Base-by-base conservation (phyloP, 2,329 filamentous ascomycete species). In the Escovopsis sp. region DNA sequence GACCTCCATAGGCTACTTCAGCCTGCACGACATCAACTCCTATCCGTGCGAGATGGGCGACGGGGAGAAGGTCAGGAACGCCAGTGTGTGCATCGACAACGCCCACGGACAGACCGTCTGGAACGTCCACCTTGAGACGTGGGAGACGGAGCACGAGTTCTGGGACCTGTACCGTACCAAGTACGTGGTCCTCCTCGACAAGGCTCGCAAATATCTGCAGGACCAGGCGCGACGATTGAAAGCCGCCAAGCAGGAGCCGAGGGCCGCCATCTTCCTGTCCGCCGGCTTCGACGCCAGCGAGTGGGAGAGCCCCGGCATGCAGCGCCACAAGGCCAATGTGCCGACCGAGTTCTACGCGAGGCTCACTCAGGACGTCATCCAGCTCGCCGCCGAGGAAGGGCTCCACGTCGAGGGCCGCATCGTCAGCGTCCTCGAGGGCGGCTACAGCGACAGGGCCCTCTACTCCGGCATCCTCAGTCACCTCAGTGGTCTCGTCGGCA, bases 201-300 rank as follows among this genome's bases (percentile, higher is more conserved):
- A 94, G 61, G 75, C 85, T 4, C 75, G 83, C 5, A 64, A 61
- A 3, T 96, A 85, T 47, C 63, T 96, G n/a, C 71, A 68, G 35
- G 62, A 63, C 12, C 84, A 94, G 46, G 77, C 83, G 0, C 66
- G 76, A 30, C 72, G 72, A 21, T 58, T 90, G 21, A 65, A 62
- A 9, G 60, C 64, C 14, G 61, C 68, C 34, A 70, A 72, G 27
- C 68, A 76, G 25, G 62, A 62, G 17, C 80, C 86, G 4, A 88
- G 79, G 48, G 83, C 82, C 2, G 88, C 84, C 25, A 86, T 98
- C 31, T 98, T 98, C 59, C 62, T 98, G 34, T 96, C 88, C 31
- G 87, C 90, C 2, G 92, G 90, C 0, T 98, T 98, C 45, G 90
- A 98, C 58, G 90, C 90, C 3, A 94, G 87, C 51, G 86, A 98